A percentile compares a stretch with the other conserved stretches of the same genome.
Conservation (phyloP, 2,329 filamentous ascomycete genomes). For the Macrophomina pseudophaseolina region DNA sequence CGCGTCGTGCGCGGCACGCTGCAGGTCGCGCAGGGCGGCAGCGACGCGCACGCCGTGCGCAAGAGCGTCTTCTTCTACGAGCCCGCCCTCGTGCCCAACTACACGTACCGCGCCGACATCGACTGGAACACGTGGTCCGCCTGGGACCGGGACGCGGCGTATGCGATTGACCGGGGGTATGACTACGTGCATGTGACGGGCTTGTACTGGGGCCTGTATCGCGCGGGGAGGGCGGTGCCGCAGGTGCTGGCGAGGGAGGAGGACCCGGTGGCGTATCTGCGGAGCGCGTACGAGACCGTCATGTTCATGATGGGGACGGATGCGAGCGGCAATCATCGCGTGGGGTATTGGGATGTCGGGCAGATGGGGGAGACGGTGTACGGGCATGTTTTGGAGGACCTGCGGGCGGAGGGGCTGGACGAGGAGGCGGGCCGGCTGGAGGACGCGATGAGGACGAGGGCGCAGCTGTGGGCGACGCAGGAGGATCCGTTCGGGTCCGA, state of each 20-base stretch:
- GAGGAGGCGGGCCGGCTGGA: conserved; percentile 50
- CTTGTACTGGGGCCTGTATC: conserved; percentile 64
- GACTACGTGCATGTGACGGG: conserved; percentile 64
- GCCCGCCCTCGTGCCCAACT: conserved; percentile 47
- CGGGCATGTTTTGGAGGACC: conserved; percentile 58
- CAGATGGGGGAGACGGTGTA: conserved; percentile 67
- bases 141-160: conserved; percentile 56
- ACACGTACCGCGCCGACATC: conserved; percentile 50
- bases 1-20: conserved; percentile 57
- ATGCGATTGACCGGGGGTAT: conserved; percentile 59
- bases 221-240: conserved; percentile 57
- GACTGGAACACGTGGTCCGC: conserved; percentile 59
- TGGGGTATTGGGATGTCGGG: conserved; percentile 53
- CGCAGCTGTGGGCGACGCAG: conserved; percentile 56
- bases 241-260: conserved; percentile 46
- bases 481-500: conserved; percentile 64
- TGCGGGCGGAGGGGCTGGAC: conserved; percentile 54
- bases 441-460: conserved; percentile 55
- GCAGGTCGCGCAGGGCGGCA: conserved; percentile 46
- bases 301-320: conserved; percentile 43
- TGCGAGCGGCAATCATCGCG: conserved; percentile 29
- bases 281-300: conserved; percentile 59
- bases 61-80: conserved; percentile 65
- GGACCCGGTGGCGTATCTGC: conserved; percentile 60
- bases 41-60: conserved; percentile 52